These are phyloP conservation scores for Quercus mongolica DNA, from an alignment of 306 rosid genomes.

Conservation along the genomic window DNA sequence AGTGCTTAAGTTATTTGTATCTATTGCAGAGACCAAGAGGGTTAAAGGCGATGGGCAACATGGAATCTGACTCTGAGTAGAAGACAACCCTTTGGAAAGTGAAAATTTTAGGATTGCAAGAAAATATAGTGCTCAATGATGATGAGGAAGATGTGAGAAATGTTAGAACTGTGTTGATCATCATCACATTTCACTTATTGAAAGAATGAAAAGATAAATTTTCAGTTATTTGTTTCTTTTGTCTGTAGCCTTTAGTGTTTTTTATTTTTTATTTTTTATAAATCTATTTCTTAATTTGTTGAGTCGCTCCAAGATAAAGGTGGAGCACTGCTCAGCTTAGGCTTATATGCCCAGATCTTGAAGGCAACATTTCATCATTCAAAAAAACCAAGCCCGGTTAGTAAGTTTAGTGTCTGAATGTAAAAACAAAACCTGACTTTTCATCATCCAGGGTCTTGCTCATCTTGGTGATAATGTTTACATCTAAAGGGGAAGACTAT, in stretches of 20 bases:
- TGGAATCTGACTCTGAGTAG: constrained; percentile 80
- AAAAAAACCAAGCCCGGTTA: too few species aligned
- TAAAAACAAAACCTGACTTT: too few species aligned
- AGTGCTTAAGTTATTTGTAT: neutral
- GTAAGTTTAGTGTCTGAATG: too few species aligned
- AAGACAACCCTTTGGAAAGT: neutral
- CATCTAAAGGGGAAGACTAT: too few species aligned
- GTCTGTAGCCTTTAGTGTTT: neutral
- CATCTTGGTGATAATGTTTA: too few species aligned
- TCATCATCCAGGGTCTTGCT: too few species aligned
- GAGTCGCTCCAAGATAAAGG: neutral
- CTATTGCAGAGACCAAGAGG: constrained; percentile 86
- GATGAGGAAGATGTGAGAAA: constrained; percentile 21
- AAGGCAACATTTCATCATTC: too few species aligned
- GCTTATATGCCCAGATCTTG: neutral
- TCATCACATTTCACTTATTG: constrained; percentile 13
- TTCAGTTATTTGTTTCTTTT: neutral
- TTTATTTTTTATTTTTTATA: neutral
- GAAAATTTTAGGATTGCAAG: neutral
- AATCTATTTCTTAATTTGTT: neutral
- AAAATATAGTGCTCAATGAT: constrained; percentile 22
- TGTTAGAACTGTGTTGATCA: constrained; percentile 32
- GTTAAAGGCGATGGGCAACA: constrained; percentile 85
- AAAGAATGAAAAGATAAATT: constrained; percentile 21
- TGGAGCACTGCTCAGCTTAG: neutral